phyloP scores from a whole-genome alignment of 2,329 filamentous ascomycete genomes.

The Phialophora verrucosa region DNA sequence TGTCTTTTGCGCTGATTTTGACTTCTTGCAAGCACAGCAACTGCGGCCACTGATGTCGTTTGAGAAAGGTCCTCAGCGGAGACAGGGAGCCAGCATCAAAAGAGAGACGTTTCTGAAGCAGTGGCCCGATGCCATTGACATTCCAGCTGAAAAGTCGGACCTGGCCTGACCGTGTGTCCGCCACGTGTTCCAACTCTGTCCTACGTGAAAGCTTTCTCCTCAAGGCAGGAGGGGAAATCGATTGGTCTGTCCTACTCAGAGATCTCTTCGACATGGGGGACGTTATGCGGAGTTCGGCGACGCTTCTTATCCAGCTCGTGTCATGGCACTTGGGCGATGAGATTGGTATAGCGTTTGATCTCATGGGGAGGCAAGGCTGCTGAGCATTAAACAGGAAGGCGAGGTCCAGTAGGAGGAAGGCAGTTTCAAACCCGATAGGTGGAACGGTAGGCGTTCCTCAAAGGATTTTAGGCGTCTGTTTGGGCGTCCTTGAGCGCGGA shows the following conservation, averaged over 20 bases:
- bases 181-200: constrained; percentile 22
- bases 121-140: constrained; percentile 55
- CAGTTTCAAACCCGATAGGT: background rate
- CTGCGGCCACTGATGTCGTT: constrained; percentile 52
- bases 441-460: background rate
- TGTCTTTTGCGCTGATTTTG: constrained; percentile 53
- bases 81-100: constrained; percentile 36
- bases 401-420: background rate
- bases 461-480: background rate
- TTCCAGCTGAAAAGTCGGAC: constrained; percentile 54
- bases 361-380: background rate
- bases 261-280: constrained; percentile 27
- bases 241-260: constrained; percentile 23
- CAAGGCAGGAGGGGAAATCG: constrained; percentile 29
- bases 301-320: background rate
- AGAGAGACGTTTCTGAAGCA: constrained; percentile 50
- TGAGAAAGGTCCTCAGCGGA: constrained; percentile 51
- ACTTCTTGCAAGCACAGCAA: constrained; percentile 58
- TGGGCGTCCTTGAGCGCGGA: background rate
- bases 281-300: background rate
- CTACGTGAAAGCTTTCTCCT: constrained; percentile 24
- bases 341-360: background rate
- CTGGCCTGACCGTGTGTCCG: constrained; percentile 15
- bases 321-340: background rate
- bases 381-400: background rate